Evolutionary conservation across 75 land plant genomes (phyloP), one percentile per base, ranked within the genome.

Genomic region (Pinus tabuliformis): DNA sequence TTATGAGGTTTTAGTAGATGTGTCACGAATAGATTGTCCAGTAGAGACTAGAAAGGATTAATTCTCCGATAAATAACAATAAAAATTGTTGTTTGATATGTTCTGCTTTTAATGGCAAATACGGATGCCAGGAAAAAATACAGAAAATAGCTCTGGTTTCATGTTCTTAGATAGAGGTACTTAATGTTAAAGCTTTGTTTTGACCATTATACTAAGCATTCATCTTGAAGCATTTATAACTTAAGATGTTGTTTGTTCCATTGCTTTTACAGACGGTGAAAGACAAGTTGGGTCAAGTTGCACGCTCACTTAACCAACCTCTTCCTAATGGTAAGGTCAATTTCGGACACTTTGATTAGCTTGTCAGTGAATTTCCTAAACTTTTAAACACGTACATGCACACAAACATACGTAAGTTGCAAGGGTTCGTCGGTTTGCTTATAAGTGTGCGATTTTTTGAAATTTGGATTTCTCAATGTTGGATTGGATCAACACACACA

Each of bases 271-370:
- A 95, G 98, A 70, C 57, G 78, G 76, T 93, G 76, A 93, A 86
- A 83, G 98, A 91, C 2, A 91, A 93, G 72, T 81, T 95, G 65
- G 77, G 52, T 20, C 93, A 91, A 81, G 96, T 91, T 54, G 93
- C 94, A 71, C 97, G 91, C 17, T 91, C 96, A 8, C 77, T 81
- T 65, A 85, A 87, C 59, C 94, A 87, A 72, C 59, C 86, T 76
- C 20, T 83, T 64, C 78, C 90, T 0, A 87, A 60, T 76, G 83
- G 98, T 95, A 87, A 49, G 75, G n/a, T 30, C 37, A 13, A 8
- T 17, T 71, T 45, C 22, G 24, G 22, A 22, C 72, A 42, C n/a
- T 68, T 68, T 68, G 13, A 39, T 42, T n/a, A 68, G 20, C 4
- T 15, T 3, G 4, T 39, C 4, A 42, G n/a, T 39, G 22, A 68